Base-by-base conservation (phyloP, 2,329 filamentous ascomycete genomes). In the Ampelomyces quisqualis region DNA sequence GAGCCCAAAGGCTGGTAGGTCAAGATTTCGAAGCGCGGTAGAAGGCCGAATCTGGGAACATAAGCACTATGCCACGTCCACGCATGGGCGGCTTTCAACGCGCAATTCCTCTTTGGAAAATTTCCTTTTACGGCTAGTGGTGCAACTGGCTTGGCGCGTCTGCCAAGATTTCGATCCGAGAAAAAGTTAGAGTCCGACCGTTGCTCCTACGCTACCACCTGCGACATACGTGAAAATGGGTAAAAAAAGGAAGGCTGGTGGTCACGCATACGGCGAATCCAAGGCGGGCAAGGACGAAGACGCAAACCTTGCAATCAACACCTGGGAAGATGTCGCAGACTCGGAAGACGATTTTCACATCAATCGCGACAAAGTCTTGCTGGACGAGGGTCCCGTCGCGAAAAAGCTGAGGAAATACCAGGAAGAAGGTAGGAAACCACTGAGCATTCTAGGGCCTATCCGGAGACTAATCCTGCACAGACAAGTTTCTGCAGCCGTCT, bases 281-380 rank as follows among this genome's bases (percentile, higher is more conserved):
- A 67, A 71, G 37, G 47, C 58, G 15, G 57, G 47, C 0, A 53
- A 65, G 32, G 61, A 65, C 5, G 56, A 64, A 39, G 64, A 58
- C 19, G 80, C 84, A 23, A 81, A 82, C 37, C 77, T 90, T 49
- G 60, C 64, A 14, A 72, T 78, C 40, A 69, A 64, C 41, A 84
- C 80, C 2, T 91, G 79, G 68, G 84, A 91, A 68, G 89, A 95
- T 70, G 85, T 98, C 56, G 88, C 90, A 52, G 85, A 96, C 66
- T 94, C 90, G 1, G 89, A 95, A 67, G 93, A 98, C 68, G 89
- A 95, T 65, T 95, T 95, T 67, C 88, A 91, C 60, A 76, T 90
- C 45, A 85, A 90, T 51, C 81, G 86, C 51, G 93, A 98, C 70
- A 85, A 88, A 62, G 83, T 98, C 49, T 70, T 91, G 59, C 77